phyloP scores from a whole-genome alignment of 2,329 filamentous ascomycete genomes.

The Colletotrichum echinochloae region DNA sequence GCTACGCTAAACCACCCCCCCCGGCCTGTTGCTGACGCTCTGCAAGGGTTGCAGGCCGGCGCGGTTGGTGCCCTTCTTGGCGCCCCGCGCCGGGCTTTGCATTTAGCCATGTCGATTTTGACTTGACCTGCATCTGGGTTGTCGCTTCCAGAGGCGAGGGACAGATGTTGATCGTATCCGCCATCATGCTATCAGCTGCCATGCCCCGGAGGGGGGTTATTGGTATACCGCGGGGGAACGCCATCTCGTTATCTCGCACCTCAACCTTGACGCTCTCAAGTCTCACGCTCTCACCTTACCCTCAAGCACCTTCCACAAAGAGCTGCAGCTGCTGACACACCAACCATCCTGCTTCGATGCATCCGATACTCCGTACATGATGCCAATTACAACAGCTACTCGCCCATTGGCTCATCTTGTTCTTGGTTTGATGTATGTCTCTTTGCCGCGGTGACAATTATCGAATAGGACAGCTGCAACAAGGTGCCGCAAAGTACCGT shows the following conservation, averaged over 20 bases:
- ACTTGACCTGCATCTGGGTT: background rate
- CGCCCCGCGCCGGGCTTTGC: background rate
- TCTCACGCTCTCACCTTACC: constrained; percentile 16
- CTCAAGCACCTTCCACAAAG: constrained; percentile 16
- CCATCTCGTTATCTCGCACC: too few relatives aligned
- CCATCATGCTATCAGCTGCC: background rate
- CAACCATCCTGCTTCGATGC: constrained; percentile 25
- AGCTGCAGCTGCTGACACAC: constrained; percentile 32
- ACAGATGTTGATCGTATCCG: background rate
- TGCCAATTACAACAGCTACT: background rate
- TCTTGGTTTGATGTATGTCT: background rate
- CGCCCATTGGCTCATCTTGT: background rate
- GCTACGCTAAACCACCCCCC: background rate
- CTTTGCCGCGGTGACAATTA: background rate
- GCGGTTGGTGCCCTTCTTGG: background rate
- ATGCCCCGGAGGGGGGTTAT: background rate
- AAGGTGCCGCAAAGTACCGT: background rate
- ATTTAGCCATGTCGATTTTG: background rate
- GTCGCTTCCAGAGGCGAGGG: too few relatives aligned
- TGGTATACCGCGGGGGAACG: background rate
- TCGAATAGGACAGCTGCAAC: background rate
- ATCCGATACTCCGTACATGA: background rate
- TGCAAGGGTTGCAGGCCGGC: background rate
- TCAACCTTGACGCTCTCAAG: too few relatives aligned
- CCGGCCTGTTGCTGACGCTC: constrained; percentile 4